Conservation (phyloP, 1,139 yeast genomes). For the Zygoascus meyerae region DNA sequence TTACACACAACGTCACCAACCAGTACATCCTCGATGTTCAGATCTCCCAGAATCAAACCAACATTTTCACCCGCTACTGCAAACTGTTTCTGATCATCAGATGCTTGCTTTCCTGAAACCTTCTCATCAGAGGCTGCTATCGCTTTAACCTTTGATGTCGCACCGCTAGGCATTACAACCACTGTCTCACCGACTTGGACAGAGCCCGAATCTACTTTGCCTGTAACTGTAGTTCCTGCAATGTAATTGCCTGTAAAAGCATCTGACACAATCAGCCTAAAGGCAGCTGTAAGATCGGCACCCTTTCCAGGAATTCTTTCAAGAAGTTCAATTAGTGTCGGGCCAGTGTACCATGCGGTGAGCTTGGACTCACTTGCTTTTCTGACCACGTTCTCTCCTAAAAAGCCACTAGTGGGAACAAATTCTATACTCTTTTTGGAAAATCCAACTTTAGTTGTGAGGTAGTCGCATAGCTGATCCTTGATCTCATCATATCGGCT, state of each 20-base stretch:
- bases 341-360: slow-evolving; percentile 60
- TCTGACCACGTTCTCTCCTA: slow-evolving; percentile 73
- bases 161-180: slow-evolving; percentile 47
- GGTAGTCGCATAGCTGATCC: slow-evolving; percentile 51
- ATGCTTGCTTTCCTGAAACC: slow-evolving; percentile 18
- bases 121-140: slow-evolving; percentile 29
- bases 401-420: slow-evolving; percentile 81
- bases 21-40: slow-evolving; percentile 47
- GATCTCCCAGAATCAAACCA: slow-evolving; percentile 50
- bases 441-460: slow-evolving; percentile 55
- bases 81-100: slow-evolving; percentile 26
- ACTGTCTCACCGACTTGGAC: slow-evolving; percentile 75
- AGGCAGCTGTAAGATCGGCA: slow-evolving; percentile 1
- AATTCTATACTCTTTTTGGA: slow-evolving; percentile 46
- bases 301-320: slow-evolving; percentile 23
- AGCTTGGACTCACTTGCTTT: slow-evolving; percentile 24
- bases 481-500: slow-evolving; percentile 59
- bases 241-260: slow-evolving; percentile 30
- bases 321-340: slow-evolving; percentile 55
- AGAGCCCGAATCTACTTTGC: slow-evolving; percentile 69
- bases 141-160: slow-evolving; percentile 42
- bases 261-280: slow-evolving; percentile 40
- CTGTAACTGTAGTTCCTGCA: slow-evolving; percentile 47
- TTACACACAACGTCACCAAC: slow-evolving; percentile 71
- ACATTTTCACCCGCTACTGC: slow-evolving; percentile 72